phyloP scores from a whole-genome alignment of 2,329 filamentous ascomycete species.

The Neonectria hederae region DNA sequence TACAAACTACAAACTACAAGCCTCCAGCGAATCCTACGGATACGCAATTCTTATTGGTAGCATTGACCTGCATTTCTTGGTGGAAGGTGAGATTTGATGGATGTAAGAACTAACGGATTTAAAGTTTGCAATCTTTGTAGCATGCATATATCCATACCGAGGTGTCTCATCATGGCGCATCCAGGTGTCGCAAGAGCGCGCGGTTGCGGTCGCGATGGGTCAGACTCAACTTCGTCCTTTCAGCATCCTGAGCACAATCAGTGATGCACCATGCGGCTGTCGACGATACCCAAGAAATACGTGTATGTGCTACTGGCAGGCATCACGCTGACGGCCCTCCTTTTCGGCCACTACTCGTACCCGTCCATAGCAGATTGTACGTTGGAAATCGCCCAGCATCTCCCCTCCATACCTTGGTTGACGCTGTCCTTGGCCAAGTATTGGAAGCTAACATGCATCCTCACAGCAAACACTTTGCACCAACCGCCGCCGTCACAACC shows the following conservation, averaged over 20 bases:
- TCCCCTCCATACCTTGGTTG: background rate
- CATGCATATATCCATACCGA: background rate
- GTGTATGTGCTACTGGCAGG: constrained; percentile 1
- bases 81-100: too few relatives aligned
- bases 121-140: background rate
- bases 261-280: background rate
- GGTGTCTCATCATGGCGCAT: background rate
- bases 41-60: background rate
- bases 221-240: background rate
- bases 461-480: background rate
- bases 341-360: background rate
- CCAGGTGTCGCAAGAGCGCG: background rate
- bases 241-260: background rate
- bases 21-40: background rate
- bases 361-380: background rate
- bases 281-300: background rate
- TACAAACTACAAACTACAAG: background rate
- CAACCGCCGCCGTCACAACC: background rate
- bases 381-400: background rate
- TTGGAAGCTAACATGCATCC: background rate
- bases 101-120: background rate
- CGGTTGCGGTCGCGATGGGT: background rate
- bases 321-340: background rate
- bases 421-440: background rate
- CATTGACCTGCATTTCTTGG: background rate